Conservation (phyloP, 345 rosid genomes). For the Salix caprea region DNA sequence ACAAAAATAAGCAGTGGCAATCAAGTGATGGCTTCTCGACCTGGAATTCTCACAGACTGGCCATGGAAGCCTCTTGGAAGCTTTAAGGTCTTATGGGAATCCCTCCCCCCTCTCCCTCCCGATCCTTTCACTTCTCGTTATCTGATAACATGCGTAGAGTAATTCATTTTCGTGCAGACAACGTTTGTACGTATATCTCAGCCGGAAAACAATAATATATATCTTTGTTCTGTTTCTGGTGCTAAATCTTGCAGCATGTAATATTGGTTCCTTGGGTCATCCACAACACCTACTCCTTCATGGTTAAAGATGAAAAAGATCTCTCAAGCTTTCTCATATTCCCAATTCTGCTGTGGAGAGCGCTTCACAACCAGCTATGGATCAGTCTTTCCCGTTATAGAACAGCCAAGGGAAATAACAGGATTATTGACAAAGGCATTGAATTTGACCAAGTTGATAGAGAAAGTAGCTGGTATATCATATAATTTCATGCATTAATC, state of each 20-base stretch:
- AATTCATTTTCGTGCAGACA: too few species aligned
- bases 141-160: not conserved
- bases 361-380: constrained; percentile 66
- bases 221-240: not conserved
- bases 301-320: constrained; percentile 26
- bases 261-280: constrained; percentile 43
- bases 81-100: constrained; percentile 39
- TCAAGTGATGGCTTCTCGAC: constrained; percentile 47
- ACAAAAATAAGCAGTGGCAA: too few species aligned
- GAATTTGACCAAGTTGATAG: constrained; percentile 81
- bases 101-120: not conserved
- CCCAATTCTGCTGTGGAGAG: constrained; percentile 49
- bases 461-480: constrained; percentile 45
- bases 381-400: constrained; percentile 55
- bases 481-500: too few species aligned
- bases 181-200: too few species aligned
- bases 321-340: constrained; percentile 26
- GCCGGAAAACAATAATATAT: too few species aligned
- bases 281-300: constrained; percentile 30
- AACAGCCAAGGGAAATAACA: constrained; percentile 51
- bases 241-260: constrained; percentile 32
- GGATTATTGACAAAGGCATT: constrained; percentile 60
- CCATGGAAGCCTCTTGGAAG: constrained; percentile 62
- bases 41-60: constrained; percentile 65
- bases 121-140: not conserved